Conservation (phyloP, 352 stramenopile species). For the Peronospora destructor region DNA sequence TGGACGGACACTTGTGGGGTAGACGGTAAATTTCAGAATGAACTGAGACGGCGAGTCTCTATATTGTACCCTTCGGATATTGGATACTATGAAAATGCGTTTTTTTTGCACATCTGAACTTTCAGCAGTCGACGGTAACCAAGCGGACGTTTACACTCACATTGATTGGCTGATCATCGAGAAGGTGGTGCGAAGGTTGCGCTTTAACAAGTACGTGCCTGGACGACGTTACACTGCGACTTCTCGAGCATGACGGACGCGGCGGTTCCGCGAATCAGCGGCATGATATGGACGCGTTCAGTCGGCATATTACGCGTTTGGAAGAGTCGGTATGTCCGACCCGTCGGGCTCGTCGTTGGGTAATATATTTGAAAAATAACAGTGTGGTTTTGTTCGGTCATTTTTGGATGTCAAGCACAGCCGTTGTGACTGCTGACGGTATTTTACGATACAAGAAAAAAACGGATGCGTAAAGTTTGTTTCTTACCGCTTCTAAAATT, state of each 20-base stretch:
- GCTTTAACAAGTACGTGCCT: neutral
- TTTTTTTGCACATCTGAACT: too few species aligned
- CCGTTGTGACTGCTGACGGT: slow-evolving; percentile 51
- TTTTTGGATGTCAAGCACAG: slow-evolving; percentile 16
- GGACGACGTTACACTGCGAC: slow-evolving; percentile 4
- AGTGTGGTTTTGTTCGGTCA: too few species aligned
- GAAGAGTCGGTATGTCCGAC: slow-evolving; percentile 34
- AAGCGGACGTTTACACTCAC: neutral
- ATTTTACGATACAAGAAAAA: slow-evolving; percentile 73
- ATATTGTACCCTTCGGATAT: too few species aligned
- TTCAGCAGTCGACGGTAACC: neutral
- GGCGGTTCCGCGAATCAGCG: slow-evolving; percentile 27
- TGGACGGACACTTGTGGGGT: neutral
- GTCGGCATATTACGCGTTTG: slow-evolving; percentile 58
- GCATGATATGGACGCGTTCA: slow-evolving; percentile 63
- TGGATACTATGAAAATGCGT: too few species aligned
- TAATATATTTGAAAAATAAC: too few species aligned
- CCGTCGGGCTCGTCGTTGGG: too few species aligned
- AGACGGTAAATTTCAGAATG: neutral
- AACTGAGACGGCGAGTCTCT: neutral
- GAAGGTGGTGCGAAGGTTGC: slow-evolving; percentile 12
- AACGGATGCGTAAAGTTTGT: slow-evolving; percentile 24
- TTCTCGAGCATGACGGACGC: slow-evolving; percentile 14
- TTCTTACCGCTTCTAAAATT: neutral
- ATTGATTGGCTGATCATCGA: neutral